phyloP scores from a whole-genome alignment of 805 yeast genomes.

The Starmera pachycereana region DNA sequence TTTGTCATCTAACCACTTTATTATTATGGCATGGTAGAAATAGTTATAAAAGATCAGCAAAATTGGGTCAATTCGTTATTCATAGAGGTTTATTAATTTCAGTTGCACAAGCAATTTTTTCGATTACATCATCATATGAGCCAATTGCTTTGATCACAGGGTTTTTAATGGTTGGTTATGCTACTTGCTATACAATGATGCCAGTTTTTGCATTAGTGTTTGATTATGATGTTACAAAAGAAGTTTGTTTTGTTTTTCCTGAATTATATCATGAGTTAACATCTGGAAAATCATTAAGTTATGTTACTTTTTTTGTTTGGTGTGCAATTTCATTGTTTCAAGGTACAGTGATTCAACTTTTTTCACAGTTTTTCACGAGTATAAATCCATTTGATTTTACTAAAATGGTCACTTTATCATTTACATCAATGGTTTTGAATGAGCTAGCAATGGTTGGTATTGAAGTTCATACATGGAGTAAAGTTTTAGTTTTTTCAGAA shows the following conservation, averaged over 20 bases:
- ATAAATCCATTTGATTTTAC: conserved; percentile 42
- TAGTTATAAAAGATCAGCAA: conserved; percentile 91
- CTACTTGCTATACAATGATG: conserved; percentile 95
- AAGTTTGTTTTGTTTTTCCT: conserved; percentile 82
- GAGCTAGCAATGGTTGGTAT: conserved; percentile 91
- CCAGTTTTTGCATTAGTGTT: conserved; percentile 92
- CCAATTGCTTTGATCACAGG: conserved; percentile 95
- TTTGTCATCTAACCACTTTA: conserved; percentile 77
- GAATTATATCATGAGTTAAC: conserved; percentile 91
- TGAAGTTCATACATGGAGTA: conserved; percentile 88
- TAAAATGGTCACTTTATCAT: conserved; percentile 78
- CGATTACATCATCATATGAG: conserved; percentile 78
- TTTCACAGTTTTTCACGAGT: conserved; percentile 71
- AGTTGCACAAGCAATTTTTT: conserved; percentile 89
- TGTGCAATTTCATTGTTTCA: conserved; percentile 82
- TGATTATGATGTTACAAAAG: conserved; percentile 86
- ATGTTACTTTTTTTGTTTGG: conserved; percentile 86
- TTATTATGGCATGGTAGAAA: conserved; percentile 97
- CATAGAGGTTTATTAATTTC: conserved; percentile 93
- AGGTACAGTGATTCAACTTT: conserved; percentile 75
- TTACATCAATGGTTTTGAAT: conserved; percentile 68
- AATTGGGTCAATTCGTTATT: conserved; percentile 89
- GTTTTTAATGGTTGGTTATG: conserved; percentile 97
- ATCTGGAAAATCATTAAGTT: conserved; percentile 77
- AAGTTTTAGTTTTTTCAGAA: conserved; percentile 63